Base-by-base conservation (phyloP, 1,139 yeast species). In the Yamadazyma taylorii region DNA sequence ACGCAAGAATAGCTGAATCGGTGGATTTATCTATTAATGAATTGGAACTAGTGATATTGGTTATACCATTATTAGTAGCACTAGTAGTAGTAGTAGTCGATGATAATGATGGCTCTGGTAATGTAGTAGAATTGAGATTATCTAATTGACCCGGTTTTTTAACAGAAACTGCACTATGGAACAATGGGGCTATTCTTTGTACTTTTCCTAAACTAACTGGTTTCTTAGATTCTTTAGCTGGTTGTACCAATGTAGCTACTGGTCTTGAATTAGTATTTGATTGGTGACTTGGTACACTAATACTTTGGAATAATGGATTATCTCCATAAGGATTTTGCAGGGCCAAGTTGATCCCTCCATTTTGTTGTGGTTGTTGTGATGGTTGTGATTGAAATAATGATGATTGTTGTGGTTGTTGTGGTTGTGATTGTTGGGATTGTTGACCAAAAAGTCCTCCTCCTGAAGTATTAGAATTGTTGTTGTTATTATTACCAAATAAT, bases 241-340 rank as follows among this genome's bases (percentile, higher is more conserved):
- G 57, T 30, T 51, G 50, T 8, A 79, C 60, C 10, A 81, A 75
- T 22, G 77, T 74, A 2, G 80, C 79, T 21, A 78, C 58, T 27
- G 89, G 86, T 14, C 35, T 36, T 13, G 41, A 37, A 14, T 46
- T 53, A n/a, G 30, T 36, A 33, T 42, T 56, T 12, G 42, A 23
- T 33, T 58, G 61, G 17, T 40, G 42, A 3, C 39, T 13, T 12
- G 52, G 44, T 2, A 57, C 55, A 12, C 66, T 63, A 22, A 71
- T 63, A 39, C 72, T 63, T 51, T 70, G 69, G 61, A 78, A 83
- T 36, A 81, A 64, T 4, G 87, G 87, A 54, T 81, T 82, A 45
- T 71, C 71, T 3, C 92, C 90, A 56, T 82, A 85, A 30, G 94
- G 92, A 55, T 85, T 85, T 44, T 75, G 81, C 30, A 75, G 70